Base-by-base conservation (phyloP, 768 basidiomycete species). In the Pulveroboletus sp. region DNA sequence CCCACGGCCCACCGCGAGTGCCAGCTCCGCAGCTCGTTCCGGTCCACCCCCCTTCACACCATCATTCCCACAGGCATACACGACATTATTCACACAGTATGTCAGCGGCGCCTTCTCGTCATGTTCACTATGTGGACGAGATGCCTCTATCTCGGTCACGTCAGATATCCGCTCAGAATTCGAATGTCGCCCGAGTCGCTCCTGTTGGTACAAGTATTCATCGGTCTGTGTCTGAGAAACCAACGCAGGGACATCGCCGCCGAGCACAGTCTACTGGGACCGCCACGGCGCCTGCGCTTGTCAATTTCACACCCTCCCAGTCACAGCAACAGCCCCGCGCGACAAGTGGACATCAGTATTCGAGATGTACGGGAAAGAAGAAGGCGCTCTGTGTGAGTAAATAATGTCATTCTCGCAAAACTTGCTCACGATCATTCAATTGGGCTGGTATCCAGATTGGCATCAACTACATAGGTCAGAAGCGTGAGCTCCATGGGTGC, bases 391-490 rank as follows among this genome's bases (percentile, higher is more conserved):
- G 72, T 50, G 66, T 68, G 53, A 69, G 66, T 62, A 9, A 7
- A 46, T 24, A 5, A n/a, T 13, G n/a, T 33, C 28, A 3, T 46
- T 5, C n/a, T n/a, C 33, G 21, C 4, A 31, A 21, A 30, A 14
- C 11, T 1, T 33, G 17, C 17, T 7, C n/a, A 39, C 9, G 35
- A 45, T 31, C 27, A 8, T 32, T 38, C n/a, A 36, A 39, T 31
- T 38, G 51, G 13, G 24, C 40, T 47, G 43, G 24, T 50, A 11
- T 32, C 3, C 55, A 84, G 83, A 88, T 93, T 62, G 89, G 89
- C 1, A 86, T 92, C 56, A 87, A 87, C 61, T 93, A 93, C 61
- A 60, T 58, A 10, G 87, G 88, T 0, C 81, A 86, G 42, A 61
- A 63, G 3, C 76, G 81, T 47, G 80, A 78, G 53, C 76, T 93